Base-by-base conservation (phyloP, 225 moss, liverwort and hornwort genomes). In the Neckera pumila region DNA sequence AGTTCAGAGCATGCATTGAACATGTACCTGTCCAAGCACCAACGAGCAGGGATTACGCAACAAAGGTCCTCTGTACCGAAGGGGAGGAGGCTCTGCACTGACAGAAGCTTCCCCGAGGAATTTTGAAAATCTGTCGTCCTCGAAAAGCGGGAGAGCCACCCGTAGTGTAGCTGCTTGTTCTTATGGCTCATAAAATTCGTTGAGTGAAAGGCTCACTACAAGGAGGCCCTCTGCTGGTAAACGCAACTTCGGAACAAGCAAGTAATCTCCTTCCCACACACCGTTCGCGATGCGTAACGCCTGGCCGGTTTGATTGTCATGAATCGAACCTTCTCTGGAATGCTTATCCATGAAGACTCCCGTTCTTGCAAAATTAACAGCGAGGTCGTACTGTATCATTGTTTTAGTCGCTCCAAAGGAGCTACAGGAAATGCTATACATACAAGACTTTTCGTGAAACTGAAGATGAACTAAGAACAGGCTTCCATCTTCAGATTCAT, bases 401-500 rank as follows among this genome's bases (percentile, higher is more conserved):
- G 7, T 16, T 31, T 69, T 26, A 47, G 63, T n/a, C 25, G 38
- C 8, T 57, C 84, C 84, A 31, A 90, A 87, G 31, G 87, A 87
- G 57, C 79, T 90, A 14, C 72, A 87, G 38, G 90, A 84, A 38
- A 90, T 47, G 73, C 90, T 90, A 47, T 72, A 87, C 64, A 63
- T 64, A 33, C 11, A n/a, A 31, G 57, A 8, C 57, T 47, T 72
- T n/a, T 90, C 72, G 72, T 87, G 63, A 84, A 72, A 73, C 79
- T 80, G 87, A 49, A 79, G 64, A n/a, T 90, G 87, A 45, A 90
- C 53, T 8, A 90, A 83, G 67, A 84, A 61, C 71, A 81, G 30
- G 60, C 28, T 30, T 47, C 70, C 47, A n/a, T 71, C 49, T 38
- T 61, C 59, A 62, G 34, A 17, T 42, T 30, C 72, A 79, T 45